phyloP scores from a whole-genome alignment of 306 rosid species.

The Quillaja saponaria region DNA sequence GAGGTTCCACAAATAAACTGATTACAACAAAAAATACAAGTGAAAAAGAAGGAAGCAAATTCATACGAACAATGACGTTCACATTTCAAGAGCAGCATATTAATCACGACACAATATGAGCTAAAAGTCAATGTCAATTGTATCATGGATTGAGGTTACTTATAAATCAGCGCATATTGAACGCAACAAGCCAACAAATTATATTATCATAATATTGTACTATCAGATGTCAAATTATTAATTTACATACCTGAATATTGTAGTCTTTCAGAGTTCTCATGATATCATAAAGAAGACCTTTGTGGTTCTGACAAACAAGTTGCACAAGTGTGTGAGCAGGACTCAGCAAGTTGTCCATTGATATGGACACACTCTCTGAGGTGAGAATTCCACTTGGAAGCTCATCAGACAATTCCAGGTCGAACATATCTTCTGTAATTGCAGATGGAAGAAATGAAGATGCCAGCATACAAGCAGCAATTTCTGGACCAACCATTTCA shows the following conservation, averaged over 20 bases:
- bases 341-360: conserved; percentile 80
- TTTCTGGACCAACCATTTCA: conserved; percentile 66
- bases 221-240: background rate
- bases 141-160: too few relatives aligned
- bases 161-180: too few relatives aligned
- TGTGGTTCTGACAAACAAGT: conserved; percentile 86
- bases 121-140: too few relatives aligned
- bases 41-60: too few relatives aligned
- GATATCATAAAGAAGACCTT: conserved; percentile 91
- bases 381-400: conserved; percentile 47
- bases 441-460: conserved; percentile 73
- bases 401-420: conserved; percentile 41
- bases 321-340: conserved; percentile 94
- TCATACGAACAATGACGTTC: too few relatives aligned
- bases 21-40: too few relatives aligned
- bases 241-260: conserved; percentile 66
- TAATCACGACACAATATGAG: too few relatives aligned
- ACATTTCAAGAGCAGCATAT: too few relatives aligned
- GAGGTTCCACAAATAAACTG: too few relatives aligned
- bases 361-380: conserved; percentile 52
- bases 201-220: too few relatives aligned
- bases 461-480: conserved; percentile 59
- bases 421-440: conserved; percentile 58
- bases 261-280: conserved; percentile 97
- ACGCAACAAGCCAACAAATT: too few relatives aligned